These are phyloP conservation scores for Alternaria gaisen DNA, from an alignment of 2,329 filamentous ascomycete genomes.

Conservation along the genomic window DNA sequence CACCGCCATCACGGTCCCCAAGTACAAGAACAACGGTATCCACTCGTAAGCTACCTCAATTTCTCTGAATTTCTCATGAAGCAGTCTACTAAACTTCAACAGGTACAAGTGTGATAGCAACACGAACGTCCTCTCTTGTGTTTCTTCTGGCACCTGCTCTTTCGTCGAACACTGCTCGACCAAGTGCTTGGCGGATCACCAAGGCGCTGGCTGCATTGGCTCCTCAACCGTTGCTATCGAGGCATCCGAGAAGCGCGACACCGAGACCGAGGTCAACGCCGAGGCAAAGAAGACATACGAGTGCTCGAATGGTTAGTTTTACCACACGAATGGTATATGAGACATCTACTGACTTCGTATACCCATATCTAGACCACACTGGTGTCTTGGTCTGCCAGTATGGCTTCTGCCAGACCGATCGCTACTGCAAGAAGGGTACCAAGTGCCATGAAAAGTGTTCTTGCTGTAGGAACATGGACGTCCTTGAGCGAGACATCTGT, in stretches of 20 bases:
- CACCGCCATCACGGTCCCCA: neutral
- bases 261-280: neutral
- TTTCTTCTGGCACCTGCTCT: neutral
- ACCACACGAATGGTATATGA: neutral
- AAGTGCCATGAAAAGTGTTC: conserved; percentile 20
- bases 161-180: neutral
- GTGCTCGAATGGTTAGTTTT: conserved; percentile 3
- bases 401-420: conserved; percentile 23
- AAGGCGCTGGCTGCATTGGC: neutral
- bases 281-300: conserved; percentile 10
- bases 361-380: neutral
- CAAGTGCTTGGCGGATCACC: neutral
- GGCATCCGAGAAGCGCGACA: neutral
- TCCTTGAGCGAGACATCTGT: neutral
- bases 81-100: neutral
- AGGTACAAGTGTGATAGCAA: conserved; percentile 8
- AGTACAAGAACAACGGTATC: neutral
- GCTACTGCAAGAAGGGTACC: conserved; percentile 17
- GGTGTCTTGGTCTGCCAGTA: conserved; percentile 21
- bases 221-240: neutral
- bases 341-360: neutral
- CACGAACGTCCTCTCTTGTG: neutral
- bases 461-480: conserved; percentile 17
- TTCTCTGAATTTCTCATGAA: neutral
- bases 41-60: neutral